A percentile compares a stretch with the other conserved stretches of the same genome.
These are phyloP conservation scores for Aspergillus sojae DNA, from an alignment of 2,329 filamentous ascomycete genomes.

Conservation along the genomic window DNA sequence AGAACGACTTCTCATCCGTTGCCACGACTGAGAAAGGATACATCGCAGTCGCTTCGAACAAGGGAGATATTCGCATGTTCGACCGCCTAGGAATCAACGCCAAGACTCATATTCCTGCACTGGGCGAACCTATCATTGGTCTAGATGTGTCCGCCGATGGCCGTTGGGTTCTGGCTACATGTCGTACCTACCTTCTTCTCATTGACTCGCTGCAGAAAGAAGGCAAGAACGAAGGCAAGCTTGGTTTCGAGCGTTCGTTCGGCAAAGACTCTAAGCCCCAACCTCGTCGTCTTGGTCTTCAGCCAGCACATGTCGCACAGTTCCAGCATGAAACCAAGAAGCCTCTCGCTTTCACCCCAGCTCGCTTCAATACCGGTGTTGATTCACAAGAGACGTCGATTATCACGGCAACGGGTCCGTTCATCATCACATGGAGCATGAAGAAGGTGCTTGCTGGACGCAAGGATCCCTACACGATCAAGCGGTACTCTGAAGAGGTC, in stretches of 20 bases:
- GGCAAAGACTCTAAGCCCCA: conserved; percentile 91
- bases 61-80: conserved; percentile 95
- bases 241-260: conserved; percentile 95
- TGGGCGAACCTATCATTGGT: conserved; percentile 92
- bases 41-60: conserved; percentile 94
- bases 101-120: conserved; percentile 93
- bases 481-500: conserved; percentile 91
- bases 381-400: conserved; percentile 86
- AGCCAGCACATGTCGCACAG: conserved; percentile 90
- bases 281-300: conserved; percentile 84
- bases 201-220: conserved; percentile 88
- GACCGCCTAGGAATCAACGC: conserved; percentile 95
- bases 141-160: conserved; percentile 95
- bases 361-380: conserved; percentile 89
- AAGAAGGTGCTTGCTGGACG: conserved; percentile 81
- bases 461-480: conserved; percentile 93
- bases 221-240: conserved; percentile 94
- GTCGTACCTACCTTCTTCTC: conserved; percentile 89
- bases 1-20: conserved; percentile 94
- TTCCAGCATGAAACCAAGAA: conserved; percentile 95
- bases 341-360: conserved; percentile 83
- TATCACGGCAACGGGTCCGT: conserved; percentile 93
- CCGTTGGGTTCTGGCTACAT: conserved; percentile 92
- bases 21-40: conserved; percentile 96
- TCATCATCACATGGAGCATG: conserved; percentile 94